A percentile compares a stretch with the other conserved stretches of the same genome.
Conservation (phyloP, 306 rosid species). For the Argentina anserina region DNA sequence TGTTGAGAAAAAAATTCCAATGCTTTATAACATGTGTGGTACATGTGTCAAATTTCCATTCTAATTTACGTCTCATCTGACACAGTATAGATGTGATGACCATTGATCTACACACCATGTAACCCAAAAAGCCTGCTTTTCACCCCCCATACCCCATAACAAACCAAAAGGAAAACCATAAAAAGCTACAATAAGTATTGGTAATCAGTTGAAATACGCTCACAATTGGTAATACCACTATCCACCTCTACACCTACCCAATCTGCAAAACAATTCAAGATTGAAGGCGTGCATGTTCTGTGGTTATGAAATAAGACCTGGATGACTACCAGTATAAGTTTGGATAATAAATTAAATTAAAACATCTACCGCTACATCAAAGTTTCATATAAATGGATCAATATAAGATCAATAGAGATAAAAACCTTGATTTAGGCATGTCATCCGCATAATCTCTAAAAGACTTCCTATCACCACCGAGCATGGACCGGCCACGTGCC, state of each 20-base stretch:
- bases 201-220: neutral
- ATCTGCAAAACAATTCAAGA: neutral
- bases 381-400: neutral
- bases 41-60: neutral
- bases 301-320: neutral
- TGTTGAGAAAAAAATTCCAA: neutral
- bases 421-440: constrained; percentile 82
- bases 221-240: neutral
- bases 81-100: neutral
- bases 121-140: neutral
- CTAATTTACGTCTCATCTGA: neutral
- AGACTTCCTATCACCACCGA: constrained; percentile 82
- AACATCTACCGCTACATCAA: neutral
- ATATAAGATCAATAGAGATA: constrained; percentile 26
- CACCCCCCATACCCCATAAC: neutral
- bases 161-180: neutral
- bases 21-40: neutral
- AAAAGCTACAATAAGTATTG: neutral
- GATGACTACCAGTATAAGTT: neutral
- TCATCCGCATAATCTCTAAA: constrained; percentile 85
- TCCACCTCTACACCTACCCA: neutral
- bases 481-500: constrained; percentile 90
- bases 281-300: neutral
- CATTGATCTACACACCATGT: neutral
- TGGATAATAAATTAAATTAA: neutral